Conservation (phyloP, 2,329 filamentous ascomycete species). For the Epichloe uncinata region DNA sequence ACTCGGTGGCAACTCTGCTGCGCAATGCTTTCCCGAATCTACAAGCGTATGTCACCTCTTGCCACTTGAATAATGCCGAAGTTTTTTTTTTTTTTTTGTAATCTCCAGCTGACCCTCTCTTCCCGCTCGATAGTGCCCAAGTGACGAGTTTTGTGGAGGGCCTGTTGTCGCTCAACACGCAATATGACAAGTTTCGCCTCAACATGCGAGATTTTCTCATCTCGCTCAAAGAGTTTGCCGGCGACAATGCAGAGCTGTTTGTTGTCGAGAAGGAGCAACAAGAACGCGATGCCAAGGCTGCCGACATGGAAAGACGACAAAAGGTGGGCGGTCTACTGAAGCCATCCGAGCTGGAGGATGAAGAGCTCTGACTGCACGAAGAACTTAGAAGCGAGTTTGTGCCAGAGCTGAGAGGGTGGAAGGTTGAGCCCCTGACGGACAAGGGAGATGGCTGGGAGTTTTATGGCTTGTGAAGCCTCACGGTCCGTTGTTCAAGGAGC, state of each 20-base stretch:
- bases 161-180: conserved; percentile 75
- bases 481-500: neutral
- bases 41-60: conserved; percentile 52
- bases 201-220: conserved; percentile 95
- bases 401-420: conserved; percentile 20
- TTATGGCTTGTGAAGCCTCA: conserved; percentile 40
- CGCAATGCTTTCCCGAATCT: conserved; percentile 90
- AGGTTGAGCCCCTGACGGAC: conserved; percentile 13
- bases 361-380: conserved; percentile 73
- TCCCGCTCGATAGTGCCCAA: conserved; percentile 47
- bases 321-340: conserved; percentile 95
- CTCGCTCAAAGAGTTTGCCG: conserved; percentile 90
- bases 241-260: conserved; percentile 88
- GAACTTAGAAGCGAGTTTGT: conserved; percentile 52
- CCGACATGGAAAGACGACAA: conserved; percentile 81
- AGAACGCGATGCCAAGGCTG: conserved; percentile 69
- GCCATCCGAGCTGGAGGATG: conserved; percentile 89
- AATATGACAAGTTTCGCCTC: conserved; percentile 89
- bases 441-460: conserved; percentile 49
- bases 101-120: conserved; percentile 20
- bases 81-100: neutral
- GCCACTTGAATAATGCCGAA: neutral
- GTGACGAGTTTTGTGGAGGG: conserved; percentile 83
- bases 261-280: conserved; percentile 91
- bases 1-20: conserved; percentile 74